Base-by-base conservation (phyloP, 2,329 filamentous ascomycete species). In the Colletotrichum liaoningense region DNA sequence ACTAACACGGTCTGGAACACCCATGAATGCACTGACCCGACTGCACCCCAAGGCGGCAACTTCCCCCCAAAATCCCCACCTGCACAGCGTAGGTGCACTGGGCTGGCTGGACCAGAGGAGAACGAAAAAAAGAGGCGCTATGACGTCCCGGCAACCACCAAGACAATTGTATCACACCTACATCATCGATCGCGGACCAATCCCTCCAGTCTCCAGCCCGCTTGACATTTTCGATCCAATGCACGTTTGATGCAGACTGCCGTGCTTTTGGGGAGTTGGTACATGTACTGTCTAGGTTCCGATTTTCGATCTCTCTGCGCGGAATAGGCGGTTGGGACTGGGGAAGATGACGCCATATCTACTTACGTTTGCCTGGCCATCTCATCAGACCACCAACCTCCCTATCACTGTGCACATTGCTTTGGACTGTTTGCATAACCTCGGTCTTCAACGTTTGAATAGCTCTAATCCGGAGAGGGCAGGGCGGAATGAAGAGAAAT, bases 111-210 rank as follows among this genome's bases (percentile, higher is more conserved):
- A 33, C 30, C 30, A 0, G 11, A 33, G 14, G 14, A 2, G 16
- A 42, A 2, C 0, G n/a, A 3, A 19, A 19, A 46, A 55, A 30
- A 49, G 19, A 49, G 42, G 42, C 38, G 67, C 54, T 63, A 73
- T 73, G 70, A 73, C 70, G 70, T 73, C 26, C 56, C 33, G 70
- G 70, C 46, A 22, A 14, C 69, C 69, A 63, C 24, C 59, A 6
- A 73, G 67, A 73, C 71, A 22, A 71, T 73, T 66, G 71, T 71
- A 71, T 73, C 71, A 73, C 71, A 71, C 62, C 71, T 70, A 71
- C 71, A 73, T 73, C 71, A 73, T 73, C 71, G 71, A 73, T 71
- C 56, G 16, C 19, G 22, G 19, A 24, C 42, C 42, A n/a, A 49
- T 49, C 42, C 42, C 16, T n/a, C 19, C 19, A 49, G 7, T 49